Conservation (phyloP, 78 protist genomes). For the Dictyostelium intermedium region DNA sequence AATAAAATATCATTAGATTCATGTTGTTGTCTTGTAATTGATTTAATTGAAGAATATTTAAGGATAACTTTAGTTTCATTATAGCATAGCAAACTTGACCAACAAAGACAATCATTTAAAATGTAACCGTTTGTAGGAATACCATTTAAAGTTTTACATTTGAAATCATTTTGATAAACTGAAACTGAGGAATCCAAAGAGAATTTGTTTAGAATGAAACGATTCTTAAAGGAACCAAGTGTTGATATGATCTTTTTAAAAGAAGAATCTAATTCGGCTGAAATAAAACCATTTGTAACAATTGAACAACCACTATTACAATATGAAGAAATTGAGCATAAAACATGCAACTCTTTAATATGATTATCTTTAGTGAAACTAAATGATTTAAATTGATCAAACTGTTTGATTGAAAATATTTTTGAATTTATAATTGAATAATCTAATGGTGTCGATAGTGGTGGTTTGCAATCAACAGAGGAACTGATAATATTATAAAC, state of each 20-base stretch:
- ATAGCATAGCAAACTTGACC: background rate
- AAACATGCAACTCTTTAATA: background rate
- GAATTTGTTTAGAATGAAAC: constrained; percentile 8
- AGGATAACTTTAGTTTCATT: constrained; percentile 17
- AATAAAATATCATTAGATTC: background rate
- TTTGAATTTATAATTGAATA: background rate
- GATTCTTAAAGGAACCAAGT: background rate
- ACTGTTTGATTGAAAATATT: background rate
- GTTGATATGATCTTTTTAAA: background rate
- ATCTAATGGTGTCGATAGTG: background rate
- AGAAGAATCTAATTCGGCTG: background rate
- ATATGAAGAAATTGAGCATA: background rate
- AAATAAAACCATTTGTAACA: background rate
- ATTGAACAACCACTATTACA: background rate
- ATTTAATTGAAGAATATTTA: background rate
- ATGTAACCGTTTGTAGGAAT: constrained; percentile 21
- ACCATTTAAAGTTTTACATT: constrained; percentile 34
- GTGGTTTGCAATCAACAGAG: background rate
- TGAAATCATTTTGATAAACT: background rate
- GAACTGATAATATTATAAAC: background rate
- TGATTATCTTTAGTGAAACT: background rate
- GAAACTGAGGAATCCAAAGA: background rate
- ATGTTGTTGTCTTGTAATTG: background rate
- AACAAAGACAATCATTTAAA: constrained; percentile 20
- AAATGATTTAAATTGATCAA: background rate